Evolutionary conservation across 2,329 filamentous ascomycete genomes (phyloP), one percentile per base, ranked within the genome.

Genomic region (Scytalidium sp.): DNA sequence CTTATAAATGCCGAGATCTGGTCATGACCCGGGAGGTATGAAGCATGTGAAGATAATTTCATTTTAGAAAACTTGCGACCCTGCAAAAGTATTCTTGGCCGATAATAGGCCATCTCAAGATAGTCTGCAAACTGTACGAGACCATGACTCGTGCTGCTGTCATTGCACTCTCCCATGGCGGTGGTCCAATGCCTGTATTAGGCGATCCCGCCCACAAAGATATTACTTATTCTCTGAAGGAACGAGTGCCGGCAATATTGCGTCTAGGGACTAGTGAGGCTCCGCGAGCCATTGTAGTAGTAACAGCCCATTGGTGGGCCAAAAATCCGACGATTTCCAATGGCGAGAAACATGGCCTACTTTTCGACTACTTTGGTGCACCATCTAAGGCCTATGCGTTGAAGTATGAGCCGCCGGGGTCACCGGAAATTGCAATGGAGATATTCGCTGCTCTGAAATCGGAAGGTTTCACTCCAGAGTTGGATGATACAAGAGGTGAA

Each of bases 321-420:
- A 54, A 13, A 64, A 63, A 36, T 8, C 79, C 80, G 1, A 74
- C 71, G 40, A 75, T 85, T 50, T 79, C 76, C 11, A 78, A 74
- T 2, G 74, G 59, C 3, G 58, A 66, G 19, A 70, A 67, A 20
- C 81, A 76, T 49, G 59, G 67, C 2, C 66, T 85, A 3, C 64
- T 73, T 44, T 85, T 81, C 60, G 80, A 85, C 60, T 85, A 84
- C 65, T 74, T 73, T 57, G 78, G 78, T 17, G 84, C 84, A 58
- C 81, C 81, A 0, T 60, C 69, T 9, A 79, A 80, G 63, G 60
- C 75, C 0, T 85, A 84, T 61, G 52, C 69, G 17, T 65, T 83
- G 55, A 75, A 75, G 57, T 83, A 85, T 57, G 70, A 77, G 3
- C 81, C 81, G 3, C 71, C 75, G 0, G 81, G 81, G 1, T 74